Percentiles rank a stretch among this genome's conserved stretches.
Evolutionary conservation across 2,329 filamentous ascomycete species (phyloP).

Genomic region (Chaetomiaceae sp.): DNA sequence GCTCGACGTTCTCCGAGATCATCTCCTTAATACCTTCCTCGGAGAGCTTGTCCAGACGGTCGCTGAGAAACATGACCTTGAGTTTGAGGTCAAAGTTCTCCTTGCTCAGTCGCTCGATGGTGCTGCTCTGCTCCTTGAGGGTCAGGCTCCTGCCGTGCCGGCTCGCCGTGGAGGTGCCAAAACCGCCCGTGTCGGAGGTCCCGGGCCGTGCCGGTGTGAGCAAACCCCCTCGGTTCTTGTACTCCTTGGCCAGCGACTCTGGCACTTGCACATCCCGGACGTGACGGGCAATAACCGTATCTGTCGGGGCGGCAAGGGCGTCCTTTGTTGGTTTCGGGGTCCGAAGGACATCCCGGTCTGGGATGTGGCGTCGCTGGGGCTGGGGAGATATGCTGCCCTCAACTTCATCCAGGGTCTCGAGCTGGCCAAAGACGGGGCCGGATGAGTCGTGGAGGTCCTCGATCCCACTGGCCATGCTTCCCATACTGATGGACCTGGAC

Average conservation of each 20-base stretch:
- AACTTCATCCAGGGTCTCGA: constrained; percentile 48
- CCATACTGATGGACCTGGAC: constrained; percentile 75
- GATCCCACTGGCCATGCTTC: constrained; percentile 77
- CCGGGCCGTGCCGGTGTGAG: constrained; percentile 53
- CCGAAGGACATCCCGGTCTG: constrained; percentile 47
- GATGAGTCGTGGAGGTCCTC: constrained; percentile 51
- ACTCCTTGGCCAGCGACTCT: constrained; percentile 80
- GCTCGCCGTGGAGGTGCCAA: constrained; percentile 39
- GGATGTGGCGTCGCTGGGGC: constrained; percentile 28
- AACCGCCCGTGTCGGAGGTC: constrained; percentile 47
- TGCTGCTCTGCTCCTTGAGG: constrained; percentile 94
- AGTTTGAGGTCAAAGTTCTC: constrained; percentile 98
- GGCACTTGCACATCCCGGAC: constrained; percentile 88
- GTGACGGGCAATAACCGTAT: constrained; percentile 83
- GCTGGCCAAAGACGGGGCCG: constrained; percentile 43
- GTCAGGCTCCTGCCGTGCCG: constrained; percentile 67
- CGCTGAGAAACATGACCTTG: constrained; percentile 94
- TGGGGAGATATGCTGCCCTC: constrained; percentile 37
- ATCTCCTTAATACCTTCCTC: constrained; percentile 97
- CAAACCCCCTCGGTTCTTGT: constrained; percentile 67
- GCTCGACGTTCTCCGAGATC: constrained; percentile 94
- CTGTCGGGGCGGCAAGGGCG: constrained; percentile 63
- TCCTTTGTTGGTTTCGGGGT: constrained; percentile 63
- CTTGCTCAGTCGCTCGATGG: constrained; percentile 91
- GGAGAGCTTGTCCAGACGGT: constrained; percentile 85